Conservation (phyloP, 352 stramenopile species). For the Phytophthora quininea region DNA sequence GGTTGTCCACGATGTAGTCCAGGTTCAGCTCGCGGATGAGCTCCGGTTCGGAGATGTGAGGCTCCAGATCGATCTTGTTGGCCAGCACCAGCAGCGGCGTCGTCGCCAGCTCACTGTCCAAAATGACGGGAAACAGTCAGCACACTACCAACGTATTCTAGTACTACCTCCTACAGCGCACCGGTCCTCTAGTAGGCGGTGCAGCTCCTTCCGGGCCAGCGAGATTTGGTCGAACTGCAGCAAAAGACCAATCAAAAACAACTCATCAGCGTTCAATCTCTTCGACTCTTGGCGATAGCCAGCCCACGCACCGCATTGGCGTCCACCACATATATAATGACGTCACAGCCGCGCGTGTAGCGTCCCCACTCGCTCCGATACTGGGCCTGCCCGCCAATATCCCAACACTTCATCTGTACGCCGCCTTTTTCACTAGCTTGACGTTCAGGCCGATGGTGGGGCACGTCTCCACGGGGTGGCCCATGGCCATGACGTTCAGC, state of each 20-base stretch:
- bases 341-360: constrained; percentile 97
- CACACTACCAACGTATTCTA: no score
- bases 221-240: constrained; percentile 93
- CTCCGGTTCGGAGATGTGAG: constrained; percentile 91
- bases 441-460: constrained; percentile 98
- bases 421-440: constrained; percentile 96
- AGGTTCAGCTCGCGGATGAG: constrained; percentile 96
- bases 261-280: no score
- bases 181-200: constrained; percentile 94
- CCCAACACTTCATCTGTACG: constrained; percentile 99
- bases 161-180: constrained; percentile 46
- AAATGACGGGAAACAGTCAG: no score
- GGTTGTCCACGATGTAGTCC: constrained; percentile 99
- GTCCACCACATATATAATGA: constrained; percentile 99
- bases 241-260: neutral
- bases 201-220: constrained; percentile 94
- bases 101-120: constrained; percentile 74
- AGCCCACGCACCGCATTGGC: constrained; percentile 87
- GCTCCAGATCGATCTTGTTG: constrained; percentile 99
- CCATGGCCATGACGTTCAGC: constrained; percentile 96
- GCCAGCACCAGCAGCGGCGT: constrained; percentile 96
- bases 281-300: no score
- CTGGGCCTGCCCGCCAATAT: constrained; percentile 97
- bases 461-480: constrained; percentile 95
- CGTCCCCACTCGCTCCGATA: constrained; percentile 95